These are phyloP conservation scores for Ustilago curta DNA, from an alignment of 1,284 basidiomycete genomes.

Conservation along the genomic window DNA sequence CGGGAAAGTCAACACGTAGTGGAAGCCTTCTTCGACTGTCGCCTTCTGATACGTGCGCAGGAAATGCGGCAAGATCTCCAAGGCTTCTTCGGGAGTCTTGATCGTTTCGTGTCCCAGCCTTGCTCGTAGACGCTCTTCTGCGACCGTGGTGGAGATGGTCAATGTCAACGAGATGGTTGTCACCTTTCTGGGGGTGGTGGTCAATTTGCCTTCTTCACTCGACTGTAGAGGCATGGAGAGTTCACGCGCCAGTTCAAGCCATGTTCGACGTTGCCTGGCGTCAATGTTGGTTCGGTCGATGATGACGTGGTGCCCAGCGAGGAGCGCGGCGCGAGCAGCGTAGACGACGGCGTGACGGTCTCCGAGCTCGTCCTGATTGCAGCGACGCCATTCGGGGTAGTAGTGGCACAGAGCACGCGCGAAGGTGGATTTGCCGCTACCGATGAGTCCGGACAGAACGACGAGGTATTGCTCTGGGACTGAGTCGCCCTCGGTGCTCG, in stretches of 20 bases:
- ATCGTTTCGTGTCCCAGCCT: slow-evolving; percentile 49
- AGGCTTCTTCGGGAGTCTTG: slow-evolving; percentile 29
- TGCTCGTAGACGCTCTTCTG: slow-evolving; percentile 20
- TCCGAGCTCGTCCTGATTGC: slow-evolving; percentile 51
- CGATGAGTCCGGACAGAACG: slow-evolving; percentile 44
- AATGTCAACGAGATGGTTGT: slow-evolving; percentile 39
- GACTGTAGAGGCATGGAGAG: background rate
- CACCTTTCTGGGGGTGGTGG: slow-evolving; percentile 3
- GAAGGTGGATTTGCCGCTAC: slow-evolving; percentile 50
- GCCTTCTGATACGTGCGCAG: slow-evolving; percentile 38
- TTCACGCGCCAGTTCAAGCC: slow-evolving; percentile 41
- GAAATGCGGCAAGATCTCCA: slow-evolving; percentile 37
- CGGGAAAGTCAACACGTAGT: slow-evolving; percentile 34
- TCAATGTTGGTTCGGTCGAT: slow-evolving; percentile 56
- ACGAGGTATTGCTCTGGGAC: slow-evolving; percentile 33
- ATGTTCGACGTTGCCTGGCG: slow-evolving; percentile 41
- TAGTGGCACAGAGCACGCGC: slow-evolving; percentile 38
- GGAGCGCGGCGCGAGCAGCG: slow-evolving; percentile 27
- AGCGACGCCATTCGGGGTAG: slow-evolving; percentile 40
- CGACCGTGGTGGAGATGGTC: slow-evolving; percentile 33
- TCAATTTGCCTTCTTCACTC: background rate
- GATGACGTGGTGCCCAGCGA: slow-evolving; percentile 29
- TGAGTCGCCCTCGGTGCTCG: background rate
- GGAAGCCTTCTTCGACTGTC: slow-evolving; percentile 32
- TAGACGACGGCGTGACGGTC: slow-evolving; percentile 34